These are phyloP conservation scores for Candida mesenterica DNA, from an alignment of 1,139 yeast genomes.

Conservation along the genomic window DNA sequence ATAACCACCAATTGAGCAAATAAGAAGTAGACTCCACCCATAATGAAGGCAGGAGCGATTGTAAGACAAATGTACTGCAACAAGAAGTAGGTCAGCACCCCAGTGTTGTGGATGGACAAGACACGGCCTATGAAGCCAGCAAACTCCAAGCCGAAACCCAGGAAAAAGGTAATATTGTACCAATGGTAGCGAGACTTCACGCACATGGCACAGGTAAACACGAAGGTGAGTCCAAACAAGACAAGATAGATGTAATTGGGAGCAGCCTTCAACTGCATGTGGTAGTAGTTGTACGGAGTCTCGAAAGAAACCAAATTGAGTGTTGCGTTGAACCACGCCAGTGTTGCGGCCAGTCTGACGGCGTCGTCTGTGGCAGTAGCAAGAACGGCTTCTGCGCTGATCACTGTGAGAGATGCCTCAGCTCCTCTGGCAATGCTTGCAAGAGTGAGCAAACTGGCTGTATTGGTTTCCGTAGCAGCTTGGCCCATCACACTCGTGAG, in stretches of 20 bases:
- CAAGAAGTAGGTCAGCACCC: constrained; percentile 47
- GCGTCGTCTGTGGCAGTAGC: constrained; percentile 38
- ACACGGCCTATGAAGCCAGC: constrained; percentile 70
- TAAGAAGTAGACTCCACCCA: constrained; percentile 40
- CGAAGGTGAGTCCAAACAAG: constrained; percentile 25
- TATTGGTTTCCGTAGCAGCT: constrained; percentile 13
- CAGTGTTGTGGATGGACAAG: constrained; percentile 40
- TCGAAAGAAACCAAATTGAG: constrained; percentile 31
- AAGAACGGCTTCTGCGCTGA: constrained; percentile 32
- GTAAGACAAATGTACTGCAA: constrained; percentile 72
- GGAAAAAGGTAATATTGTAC: constrained; percentile 62
- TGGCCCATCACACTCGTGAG: constrained; percentile 16
- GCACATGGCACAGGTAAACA: constrained; percentile 24
- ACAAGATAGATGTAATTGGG: constrained; percentile 33
- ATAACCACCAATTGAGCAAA: constrained; percentile 71
- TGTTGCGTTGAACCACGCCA: constrained; percentile 30
- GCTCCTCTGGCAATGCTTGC: constrained; percentile 35
- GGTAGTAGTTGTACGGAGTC: constrained; percentile 28
- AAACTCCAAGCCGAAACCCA: constrained; percentile 64
- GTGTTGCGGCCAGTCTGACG: constrained; percentile 29
- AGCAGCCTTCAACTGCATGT: constrained; percentile 21
- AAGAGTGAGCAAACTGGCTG: constrained; percentile 13
- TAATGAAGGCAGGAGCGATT: constrained; percentile 68
- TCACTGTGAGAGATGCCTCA: constrained; percentile 35
- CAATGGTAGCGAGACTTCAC: constrained; percentile 62